Base-by-base conservation (phyloP, 2,329 filamentous ascomycete species). In the Beauveria sp. region DNA sequence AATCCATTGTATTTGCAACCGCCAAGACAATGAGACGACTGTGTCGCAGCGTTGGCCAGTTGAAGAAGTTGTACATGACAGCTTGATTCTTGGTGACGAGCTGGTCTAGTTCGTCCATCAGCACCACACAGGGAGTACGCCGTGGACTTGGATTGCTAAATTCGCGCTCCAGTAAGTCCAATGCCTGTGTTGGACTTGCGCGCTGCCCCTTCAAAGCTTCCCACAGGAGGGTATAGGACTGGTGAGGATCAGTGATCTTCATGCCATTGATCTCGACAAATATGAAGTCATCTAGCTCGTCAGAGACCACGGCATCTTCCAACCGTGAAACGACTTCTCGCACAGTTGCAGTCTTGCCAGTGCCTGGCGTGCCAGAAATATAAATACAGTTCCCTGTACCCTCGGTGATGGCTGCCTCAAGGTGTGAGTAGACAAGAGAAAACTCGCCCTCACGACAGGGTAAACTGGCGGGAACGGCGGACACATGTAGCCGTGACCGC, bases 11-110 rank as follows among this genome's bases (percentile, higher is more conserved):
- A 74, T 99, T 99, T 57, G 94, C 96, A 20, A 99, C 94, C 12
- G 96, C 96, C 7, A 99, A 84, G 7, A 99, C 96, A 72, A 99
- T 97, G 50, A 99, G 81, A 54, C 92, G 86, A 59, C 91, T 96
- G 74, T 99, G 92, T 55, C 90, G 85, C 59, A 97, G 80, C 12
- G 91, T 90, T 4, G 94, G 94, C 94, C 94, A 99, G 71, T 99
- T 99, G 83, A 99, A 99, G 75, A 99, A 99, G 74, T 99, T 99
- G 78, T 99, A 99, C 94, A 99, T 99, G 75, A 99, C 94, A n/a
- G 91, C 93, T 73, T 99, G 96, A 69, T 96, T 97, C 70, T 93
- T 94, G 14, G 94, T 99, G 5, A 99, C 96, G 8, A 99, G 84
- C 75, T 99, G 94, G 72, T 99, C 94, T 53, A 99, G 82, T 75